These are phyloP conservation scores for Aechmea fasciata DNA, from an alignment of 176 grass and related monocot species.

Conservation along the genomic window DNA sequence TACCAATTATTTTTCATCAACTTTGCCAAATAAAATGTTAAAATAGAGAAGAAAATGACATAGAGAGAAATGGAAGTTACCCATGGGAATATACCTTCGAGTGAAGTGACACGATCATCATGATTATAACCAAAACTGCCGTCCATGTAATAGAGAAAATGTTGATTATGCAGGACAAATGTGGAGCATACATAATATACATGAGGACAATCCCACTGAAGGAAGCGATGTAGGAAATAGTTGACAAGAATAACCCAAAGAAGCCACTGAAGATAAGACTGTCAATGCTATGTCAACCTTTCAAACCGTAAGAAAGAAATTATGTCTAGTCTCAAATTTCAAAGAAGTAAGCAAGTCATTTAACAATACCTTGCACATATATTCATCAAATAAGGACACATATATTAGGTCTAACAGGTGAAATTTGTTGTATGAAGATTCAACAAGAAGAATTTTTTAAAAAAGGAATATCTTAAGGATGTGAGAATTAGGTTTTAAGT, in stretches of 20 bases:
- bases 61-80: neutral
- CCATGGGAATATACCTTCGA: constrained; percentile 50
- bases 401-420: too few species aligned
- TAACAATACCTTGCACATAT: too few species aligned
- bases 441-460: too few species aligned
- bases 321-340: neutral
- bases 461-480: too few species aligned
- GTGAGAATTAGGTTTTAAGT: too few species aligned
- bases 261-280: constrained; percentile 41
- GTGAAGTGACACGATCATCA: constrained; percentile 80
- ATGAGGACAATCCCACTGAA: constrained; percentile 53
- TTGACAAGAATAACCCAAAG: constrained; percentile 71
- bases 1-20: neutral
- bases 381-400: too few species aligned
- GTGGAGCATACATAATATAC: constrained; percentile 47
- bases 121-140: constrained; percentile 47
- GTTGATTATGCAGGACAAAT: constrained; percentile 58
- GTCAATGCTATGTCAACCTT: neutral
- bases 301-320: neutral
- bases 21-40: neutral
- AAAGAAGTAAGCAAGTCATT: neutral
- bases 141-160: constrained; percentile 87
- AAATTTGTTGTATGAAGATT: too few species aligned
- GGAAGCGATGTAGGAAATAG: constrained; percentile 61
- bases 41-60: neutral